Percentiles rank a stretch among this genome's conserved stretches.
phyloP scores from a whole-genome alignment of 176 grass and related monocot species.

The Puccinellia tenuiflora region DNA sequence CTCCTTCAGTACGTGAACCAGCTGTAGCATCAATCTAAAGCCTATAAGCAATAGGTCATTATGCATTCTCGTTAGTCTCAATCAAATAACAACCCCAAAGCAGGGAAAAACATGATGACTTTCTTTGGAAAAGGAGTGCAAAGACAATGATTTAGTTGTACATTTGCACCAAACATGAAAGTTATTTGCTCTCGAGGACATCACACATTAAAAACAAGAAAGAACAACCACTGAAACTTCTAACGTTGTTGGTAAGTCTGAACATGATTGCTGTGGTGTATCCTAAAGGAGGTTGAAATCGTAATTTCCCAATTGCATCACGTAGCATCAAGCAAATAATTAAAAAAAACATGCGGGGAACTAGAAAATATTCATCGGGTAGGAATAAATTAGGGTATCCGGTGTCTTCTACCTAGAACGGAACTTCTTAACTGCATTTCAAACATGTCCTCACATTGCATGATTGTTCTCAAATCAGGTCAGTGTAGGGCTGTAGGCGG shows the following conservation, averaged over 20 bases:
- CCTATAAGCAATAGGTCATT: slow-evolving; percentile 32
- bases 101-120: slow-evolving; percentile 20
- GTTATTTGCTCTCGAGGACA: neutral
- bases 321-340: too few species aligned
- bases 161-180: slow-evolving; percentile 24
- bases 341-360: neutral
- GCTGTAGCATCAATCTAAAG: slow-evolving; percentile 4
- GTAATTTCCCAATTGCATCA: neutral
- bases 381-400: neutral
- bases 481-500: neutral
- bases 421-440: neutral
- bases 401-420: neutral
- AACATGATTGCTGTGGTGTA: neutral
- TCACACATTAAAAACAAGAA: neutral
- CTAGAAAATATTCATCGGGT: neutral
- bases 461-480: neutral
- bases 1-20: neutral
- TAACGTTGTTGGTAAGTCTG: neutral
- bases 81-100: slow-evolving; percentile 17
- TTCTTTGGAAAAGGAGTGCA: slow-evolving; percentile 19
- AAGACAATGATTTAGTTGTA: slow-evolving; percentile 20
- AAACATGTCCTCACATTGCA: neutral
- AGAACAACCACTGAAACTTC: neutral
- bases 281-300: neutral
- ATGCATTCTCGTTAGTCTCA: slow-evolving; percentile 18